Base-by-base conservation (phyloP, 768 basidiomycete species). In the Auricularia sp. region DNA sequence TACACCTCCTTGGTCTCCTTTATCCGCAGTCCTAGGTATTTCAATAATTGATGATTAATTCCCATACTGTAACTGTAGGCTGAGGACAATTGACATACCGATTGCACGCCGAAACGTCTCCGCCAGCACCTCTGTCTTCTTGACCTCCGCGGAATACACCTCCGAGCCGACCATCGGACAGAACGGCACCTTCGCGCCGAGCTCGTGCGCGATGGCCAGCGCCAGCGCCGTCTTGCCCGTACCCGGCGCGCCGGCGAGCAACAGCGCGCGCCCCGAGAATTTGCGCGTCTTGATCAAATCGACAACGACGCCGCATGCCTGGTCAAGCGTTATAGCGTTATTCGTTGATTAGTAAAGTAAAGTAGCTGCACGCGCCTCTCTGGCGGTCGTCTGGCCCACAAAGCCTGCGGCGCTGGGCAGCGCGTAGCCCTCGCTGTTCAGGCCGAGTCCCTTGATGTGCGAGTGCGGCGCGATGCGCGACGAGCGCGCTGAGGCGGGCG, bases 1-100 rank as follows among this genome's bases (percentile, higher is more conserved):
- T 95, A 98, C 6, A 98, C 94, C 72, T 97, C 94, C 74, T 99
- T 98, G 5, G 95, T 98, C 77, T 98, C 97, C 76, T 98, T 98
- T 81, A 98, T 97, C 74, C 96, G 86, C 44, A 98, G 83, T 59
- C 96, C 94, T 42, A 14, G 39, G 1, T 29, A 29, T 29, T 29
- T 29, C 29, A 29, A 29, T 29, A 29, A 29, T 29, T 3, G 29
- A 29, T 29, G 29, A 29, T 2, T 29, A 29, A 29, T 29, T 29
- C 29, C 29, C 29, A 29, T 29, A 29, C 29, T 29, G 29, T 29
- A 29, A 29, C 29, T 29, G 29, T 29, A 2, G 29, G 29, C 29
- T 29, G 29, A 29, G 29, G 29, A 29, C 29, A 29, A 29, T 29
- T 29, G 29, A 29, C 39, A 8, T 14, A 42, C 95, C 96, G 67